phyloP scores from a whole-genome alignment of 495 filamentous ascomycete genomes.

The Echria macrotheca region DNA sequence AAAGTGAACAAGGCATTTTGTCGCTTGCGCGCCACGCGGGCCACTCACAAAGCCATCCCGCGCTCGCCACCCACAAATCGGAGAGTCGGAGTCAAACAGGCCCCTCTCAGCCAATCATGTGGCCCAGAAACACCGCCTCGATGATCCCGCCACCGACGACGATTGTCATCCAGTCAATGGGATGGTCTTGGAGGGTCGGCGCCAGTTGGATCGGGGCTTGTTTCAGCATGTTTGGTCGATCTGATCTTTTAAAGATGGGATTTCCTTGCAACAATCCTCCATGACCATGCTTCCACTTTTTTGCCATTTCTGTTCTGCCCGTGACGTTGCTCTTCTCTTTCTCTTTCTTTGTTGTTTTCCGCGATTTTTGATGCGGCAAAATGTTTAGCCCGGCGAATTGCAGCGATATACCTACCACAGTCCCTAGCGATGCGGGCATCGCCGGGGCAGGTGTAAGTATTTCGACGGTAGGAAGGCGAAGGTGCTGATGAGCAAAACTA shows the following conservation, averaged over 20 bases:
- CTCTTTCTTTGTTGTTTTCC: not conserved
- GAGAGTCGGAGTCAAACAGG: not conserved
- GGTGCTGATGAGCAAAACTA: not conserved
- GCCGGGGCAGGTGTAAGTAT: conserved; percentile 51
- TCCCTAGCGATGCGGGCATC: conserved; percentile 50
- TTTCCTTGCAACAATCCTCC: not conserved
- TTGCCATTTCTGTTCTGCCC: too few species aligned
- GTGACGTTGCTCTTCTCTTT: not conserved
- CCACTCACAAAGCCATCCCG: too few species aligned
- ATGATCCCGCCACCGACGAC: not conserved
- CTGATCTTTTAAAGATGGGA: too few species aligned
- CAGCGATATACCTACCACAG: conserved; percentile 35
- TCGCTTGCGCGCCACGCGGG: too few species aligned
- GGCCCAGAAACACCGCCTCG: not conserved
- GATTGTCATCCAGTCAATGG: too few species aligned
- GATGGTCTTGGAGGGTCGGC: too few species aligned
- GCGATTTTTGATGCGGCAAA: not conserved
- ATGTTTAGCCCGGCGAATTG: conserved; percentile 37
- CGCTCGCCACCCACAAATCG: too few species aligned
- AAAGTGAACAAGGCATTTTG: too few species aligned
- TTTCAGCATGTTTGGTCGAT: too few species aligned
- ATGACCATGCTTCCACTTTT: too few species aligned
- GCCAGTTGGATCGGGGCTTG: too few species aligned
- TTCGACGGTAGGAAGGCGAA: not conserved
- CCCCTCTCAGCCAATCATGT: not conserved